These are phyloP conservation scores for Mycocentrospora acerina DNA, from an alignment of 2,329 filamentous ascomycete genomes.

Conservation along the genomic window DNA sequence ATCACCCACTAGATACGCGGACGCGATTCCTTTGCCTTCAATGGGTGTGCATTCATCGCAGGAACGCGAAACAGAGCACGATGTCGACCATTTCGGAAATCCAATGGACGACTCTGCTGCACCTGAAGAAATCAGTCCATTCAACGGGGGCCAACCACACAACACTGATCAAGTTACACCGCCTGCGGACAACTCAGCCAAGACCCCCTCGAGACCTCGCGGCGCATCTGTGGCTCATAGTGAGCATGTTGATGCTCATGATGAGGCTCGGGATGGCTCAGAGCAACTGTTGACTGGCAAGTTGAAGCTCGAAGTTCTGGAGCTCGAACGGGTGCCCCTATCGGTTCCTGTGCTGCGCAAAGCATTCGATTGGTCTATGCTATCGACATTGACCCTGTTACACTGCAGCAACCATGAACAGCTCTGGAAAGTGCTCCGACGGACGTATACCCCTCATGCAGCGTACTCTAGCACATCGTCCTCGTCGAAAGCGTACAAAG, in stretches of 20 bases:
- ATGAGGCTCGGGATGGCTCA: slow-evolving; percentile 3
- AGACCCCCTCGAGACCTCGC: slow-evolving; percentile 5
- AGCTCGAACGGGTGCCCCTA: slow-evolving; percentile 74
- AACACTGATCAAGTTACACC: slow-evolving; percentile 12
- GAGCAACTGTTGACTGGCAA: slow-evolving; percentile 55
- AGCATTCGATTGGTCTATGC: slow-evolving; percentile 71
- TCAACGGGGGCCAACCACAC: slow-evolving; percentile 18
- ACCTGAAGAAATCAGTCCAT: slow-evolving; percentile 28
- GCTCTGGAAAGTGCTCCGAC: slow-evolving; percentile 71
- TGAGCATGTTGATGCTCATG: slow-evolving; percentile 1
- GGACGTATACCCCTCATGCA: slow-evolving; percentile 48
- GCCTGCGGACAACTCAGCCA: slow-evolving; percentile 2
- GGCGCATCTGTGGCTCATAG: slow-evolving; percentile 1
- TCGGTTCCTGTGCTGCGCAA: slow-evolving; percentile 69
- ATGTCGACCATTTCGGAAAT: slow-evolving; percentile 30
- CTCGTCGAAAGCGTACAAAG: slow-evolving; percentile 39
- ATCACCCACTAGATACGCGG: slow-evolving; percentile 19
- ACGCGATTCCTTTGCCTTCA: slow-evolving; percentile 17
- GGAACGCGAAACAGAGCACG: slow-evolving; percentile 33
- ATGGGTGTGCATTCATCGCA: slow-evolving; percentile 21
- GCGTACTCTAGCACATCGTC: slow-evolving; percentile 38
- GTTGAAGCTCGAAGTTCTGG: slow-evolving; percentile 68
- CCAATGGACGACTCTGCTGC: slow-evolving; percentile 23
- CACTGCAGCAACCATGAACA: slow-evolving; percentile 72
- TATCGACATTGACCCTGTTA: slow-evolving; percentile 73